Conservation (phyloP, 2,329 filamentous ascomycete genomes). For the Ophiosphaerella korrae region DNA sequence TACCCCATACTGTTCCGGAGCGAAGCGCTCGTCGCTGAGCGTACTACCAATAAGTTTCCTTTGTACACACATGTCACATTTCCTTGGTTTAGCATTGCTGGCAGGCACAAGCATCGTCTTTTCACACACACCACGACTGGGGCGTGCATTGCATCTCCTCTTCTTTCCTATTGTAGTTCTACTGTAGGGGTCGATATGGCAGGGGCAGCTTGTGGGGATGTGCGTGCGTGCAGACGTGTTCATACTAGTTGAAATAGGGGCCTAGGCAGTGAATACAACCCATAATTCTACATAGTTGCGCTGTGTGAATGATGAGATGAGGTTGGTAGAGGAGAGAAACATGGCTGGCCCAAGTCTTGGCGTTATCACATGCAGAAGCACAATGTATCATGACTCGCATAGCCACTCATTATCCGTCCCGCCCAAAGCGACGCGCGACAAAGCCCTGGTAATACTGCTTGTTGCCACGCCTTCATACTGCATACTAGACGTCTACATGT, state of each 20-base stretch:
- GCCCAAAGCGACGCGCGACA: conserved; percentile 19
- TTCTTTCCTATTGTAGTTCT: conserved; percentile 1
- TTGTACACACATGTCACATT: conserved; percentile 30
- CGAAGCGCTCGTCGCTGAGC: conserved; percentile 1
- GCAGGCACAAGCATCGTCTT: conserved; percentile 23
- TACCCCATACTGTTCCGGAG: conserved; percentile 20
- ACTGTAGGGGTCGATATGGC: neutral
- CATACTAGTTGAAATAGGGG: neutral
- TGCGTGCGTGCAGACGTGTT: neutral
- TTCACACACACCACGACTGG: conserved; percentile 15
- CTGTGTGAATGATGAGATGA: too few species aligned
- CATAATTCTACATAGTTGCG: too few species aligned
- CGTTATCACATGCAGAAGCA: conserved; percentile 29
- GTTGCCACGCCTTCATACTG: neutral
- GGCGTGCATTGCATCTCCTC: conserved; percentile 23
- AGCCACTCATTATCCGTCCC: conserved; percentile 19
- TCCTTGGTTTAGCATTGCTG: conserved; percentile 36
- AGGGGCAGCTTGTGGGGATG: neutral
- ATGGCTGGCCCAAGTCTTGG: conserved; percentile 17
- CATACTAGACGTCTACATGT: conserved; percentile 16
- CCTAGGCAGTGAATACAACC: conserved; percentile 10
- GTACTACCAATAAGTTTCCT: conserved; percentile 37
- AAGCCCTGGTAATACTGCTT: neutral
- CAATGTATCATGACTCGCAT: conserved; percentile 16
- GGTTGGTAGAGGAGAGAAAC: too few species aligned